phyloP scores from a whole-genome alignment of 1,284 basidiomycete genomes.

The Papiliotrema flavescens region DNA sequence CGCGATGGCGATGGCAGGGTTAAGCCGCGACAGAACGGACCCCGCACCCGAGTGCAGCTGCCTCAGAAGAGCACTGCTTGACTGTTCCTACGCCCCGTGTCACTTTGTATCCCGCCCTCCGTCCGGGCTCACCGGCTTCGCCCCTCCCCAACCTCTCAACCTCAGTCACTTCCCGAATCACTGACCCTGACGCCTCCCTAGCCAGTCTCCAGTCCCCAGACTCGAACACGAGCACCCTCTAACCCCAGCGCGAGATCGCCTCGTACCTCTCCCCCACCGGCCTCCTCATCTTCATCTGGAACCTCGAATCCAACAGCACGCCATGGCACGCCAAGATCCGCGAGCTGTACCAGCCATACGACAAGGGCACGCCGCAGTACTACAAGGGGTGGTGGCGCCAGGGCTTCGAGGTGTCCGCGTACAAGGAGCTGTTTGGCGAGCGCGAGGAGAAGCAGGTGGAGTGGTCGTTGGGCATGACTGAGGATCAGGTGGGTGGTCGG shows the following conservation, averaged over 20 bases:
- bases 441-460: constrained; percentile 16
- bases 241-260: constrained; percentile 12
- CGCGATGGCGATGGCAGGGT: too few relatives aligned
- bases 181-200: too few relatives aligned
- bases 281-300: constrained; percentile 47
- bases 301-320: constrained; percentile 31
- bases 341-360: constrained; percentile 31
- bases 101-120: neutral
- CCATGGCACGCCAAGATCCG: constrained; percentile 23
- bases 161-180: too few relatives aligned
- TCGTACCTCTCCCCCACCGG: constrained; percentile 45
- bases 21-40: too few relatives aligned
- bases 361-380: constrained; percentile 43
- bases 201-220: too few relatives aligned
- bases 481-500: constrained; percentile 22
- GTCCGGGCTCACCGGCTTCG: neutral
- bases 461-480: constrained; percentile 31
- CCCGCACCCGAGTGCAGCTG: too few relatives aligned
- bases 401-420: constrained; percentile 35
- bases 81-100: neutral
- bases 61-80: too few relatives aligned
- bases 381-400: constrained; percentile 34
- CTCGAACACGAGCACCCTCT: too few relatives aligned
- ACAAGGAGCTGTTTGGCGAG: constrained; percentile 28
- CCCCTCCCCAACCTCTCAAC: too few relatives aligned